Conservation (phyloP, 768 basidiomycete species). For the Lactarius tabidus region DNA sequence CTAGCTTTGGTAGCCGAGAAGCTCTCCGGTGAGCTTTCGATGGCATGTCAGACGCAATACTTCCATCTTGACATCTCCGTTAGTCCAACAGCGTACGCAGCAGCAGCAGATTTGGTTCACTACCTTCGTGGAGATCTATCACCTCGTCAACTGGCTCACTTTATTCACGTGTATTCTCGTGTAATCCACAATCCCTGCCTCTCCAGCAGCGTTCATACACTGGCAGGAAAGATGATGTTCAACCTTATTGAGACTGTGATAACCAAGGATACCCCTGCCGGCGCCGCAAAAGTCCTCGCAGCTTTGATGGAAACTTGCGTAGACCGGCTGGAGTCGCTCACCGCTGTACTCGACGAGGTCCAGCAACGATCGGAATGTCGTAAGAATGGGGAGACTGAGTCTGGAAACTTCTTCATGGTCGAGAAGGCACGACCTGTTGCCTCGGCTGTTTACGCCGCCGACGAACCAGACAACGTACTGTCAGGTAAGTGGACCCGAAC, state of each 20-base stretch:
- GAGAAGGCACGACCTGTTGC: slow-evolving; percentile 85
- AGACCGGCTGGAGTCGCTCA: slow-evolving; percentile 80
- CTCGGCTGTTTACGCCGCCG: slow-evolving; percentile 69
- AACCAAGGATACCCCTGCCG: slow-evolving; percentile 65
- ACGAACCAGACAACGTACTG: slow-evolving; percentile 78
- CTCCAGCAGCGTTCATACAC: slow-evolving; percentile 74
- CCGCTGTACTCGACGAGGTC: slow-evolving; percentile 54
- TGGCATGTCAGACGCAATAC: slow-evolving; percentile 8
- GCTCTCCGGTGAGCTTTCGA: slow-evolving; percentile 59
- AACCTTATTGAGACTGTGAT: slow-evolving; percentile 81
- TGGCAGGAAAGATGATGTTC: slow-evolving; percentile 91
- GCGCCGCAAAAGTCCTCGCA: slow-evolving; percentile 63
- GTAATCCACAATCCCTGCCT: slow-evolving; percentile 87
- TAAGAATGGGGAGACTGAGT: slow-evolving; percentile 38
- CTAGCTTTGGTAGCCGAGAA: slow-evolving; percentile 79
- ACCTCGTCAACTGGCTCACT: slow-evolving; percentile 65
- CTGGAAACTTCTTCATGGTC: slow-evolving; percentile 59
- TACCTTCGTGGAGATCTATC: slow-evolving; percentile 83
- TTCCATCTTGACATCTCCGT: slow-evolving; percentile 7
- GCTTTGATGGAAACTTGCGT: slow-evolving; percentile 80
- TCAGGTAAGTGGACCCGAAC: slow-evolving; percentile 50
- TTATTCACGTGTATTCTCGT: slow-evolving; percentile 81
- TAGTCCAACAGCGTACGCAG: slow-evolving; percentile 78
- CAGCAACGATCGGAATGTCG: slow-evolving; percentile 46
- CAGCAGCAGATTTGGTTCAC: slow-evolving; percentile 90